Base-by-base conservation (phyloP, 345 rosid species). In the Salix purpurea region DNA sequence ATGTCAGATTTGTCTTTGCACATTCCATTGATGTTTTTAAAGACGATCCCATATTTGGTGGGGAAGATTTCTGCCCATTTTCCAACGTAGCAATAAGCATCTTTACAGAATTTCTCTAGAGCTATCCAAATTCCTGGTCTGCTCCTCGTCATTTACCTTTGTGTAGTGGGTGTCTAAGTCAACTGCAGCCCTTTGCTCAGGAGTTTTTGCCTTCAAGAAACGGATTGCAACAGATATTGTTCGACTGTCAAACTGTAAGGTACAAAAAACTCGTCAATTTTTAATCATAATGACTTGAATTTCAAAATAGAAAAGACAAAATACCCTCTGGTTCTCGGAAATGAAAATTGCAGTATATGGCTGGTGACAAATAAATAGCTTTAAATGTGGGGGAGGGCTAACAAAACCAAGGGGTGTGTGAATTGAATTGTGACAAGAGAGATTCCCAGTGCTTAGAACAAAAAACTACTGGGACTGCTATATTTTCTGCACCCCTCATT, bases 111-210 rank as follows among this genome's bases (percentile, higher is more conserved):
- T 67, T 69, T 44, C 10, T 69, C 12, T n/a, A 8, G 34, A 44
- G 37, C 34, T 10, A 69, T 36, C 30, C 19, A 69, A 69, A 4
- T 69, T 10, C 1, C 58, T 50, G 26, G 32, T 7, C 16, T 44
- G 71, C 15, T 10, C 3, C 69, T 69, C 11, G 15, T 68, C 44
- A 18, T 37, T 21, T 37, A 93, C 99, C 93, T 87, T 77, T 66
- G 99, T 77, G 81, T 91, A 96, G 82, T 96, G 99, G 42, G 99
- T 93, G 83, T 96, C 99, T 86, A 96, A 84, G 84, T 96, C 99
- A 81, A 96, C 99, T 4, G 93, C 96, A 56, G 99, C 99, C 81
- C 99, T 90, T 84, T 93, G 91, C 76, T 90, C 87, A 13, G 98
- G 98, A 72, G 98, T 89, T 79, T 88, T 94, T 73, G 99, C 99